Base-by-base conservation (phyloP, 179 eudicot species). In the Beta macrorhiza region DNA sequence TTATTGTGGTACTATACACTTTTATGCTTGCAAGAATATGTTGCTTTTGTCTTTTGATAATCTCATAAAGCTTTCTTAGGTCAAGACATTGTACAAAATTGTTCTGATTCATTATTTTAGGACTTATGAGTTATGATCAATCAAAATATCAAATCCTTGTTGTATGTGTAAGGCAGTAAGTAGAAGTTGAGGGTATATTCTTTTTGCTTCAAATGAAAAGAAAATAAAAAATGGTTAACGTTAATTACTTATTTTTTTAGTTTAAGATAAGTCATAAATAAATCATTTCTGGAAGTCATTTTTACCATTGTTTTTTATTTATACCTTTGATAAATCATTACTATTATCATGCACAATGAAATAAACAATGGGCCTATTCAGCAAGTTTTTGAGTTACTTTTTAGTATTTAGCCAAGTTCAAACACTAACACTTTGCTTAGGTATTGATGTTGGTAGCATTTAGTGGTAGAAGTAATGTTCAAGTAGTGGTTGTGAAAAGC, bases 1-100 rank as follows among this genome's bases (percentile, higher is more conserved):
- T 12, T 29, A 29, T n/a, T 72, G 57, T 72, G 11, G 59, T 72
- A 72, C 56, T 47, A 71, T 19, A 52, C 75, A 72, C 51, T 72
- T 52, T 53, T 55, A 73, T 73, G 76, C 61, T 52, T 73, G 76
- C 62, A 53, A 73, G 76, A 44, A 73, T 73, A 73, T 52, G 13
- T 51, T 73, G 11, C 76, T 73, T 73, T 73, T 73, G 76, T 73
- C 76, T 73, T 73, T 73, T 73, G 76, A 53, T 53, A 73, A 73
- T 44, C 62, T 73, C 45, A 52, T 20, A 52, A 73, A 73, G 76
- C 42, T 49, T 5, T 5, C 11, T 73, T 52, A 55, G 62, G 42
- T 19, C 19, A 73, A 73, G 5, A 52, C 61, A 25, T 52, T 12
- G 76, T 73, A 72, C 76, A 72, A 12, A 53, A 73, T 10, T 17